Evolutionary conservation across 768 basidiomycete genomes (phyloP), one percentile per base, ranked within the genome.

Genomic region (Rhodocollybia butyracea): DNA sequence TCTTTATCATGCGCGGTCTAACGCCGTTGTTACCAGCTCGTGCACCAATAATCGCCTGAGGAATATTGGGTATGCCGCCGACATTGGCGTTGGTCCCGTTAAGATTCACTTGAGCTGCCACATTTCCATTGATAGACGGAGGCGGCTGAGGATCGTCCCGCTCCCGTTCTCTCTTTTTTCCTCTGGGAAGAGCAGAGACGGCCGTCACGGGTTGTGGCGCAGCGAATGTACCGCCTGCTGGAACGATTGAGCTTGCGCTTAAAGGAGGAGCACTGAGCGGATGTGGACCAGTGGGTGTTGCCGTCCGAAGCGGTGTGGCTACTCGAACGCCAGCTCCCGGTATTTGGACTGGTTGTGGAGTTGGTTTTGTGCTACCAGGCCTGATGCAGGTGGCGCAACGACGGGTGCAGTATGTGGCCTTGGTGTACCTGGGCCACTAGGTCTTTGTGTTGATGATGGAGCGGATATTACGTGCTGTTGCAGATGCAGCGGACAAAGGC

Each of bases 1-100:
- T 90, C 78, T 91, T 91, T 19, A 50, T 50, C 31, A 34, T 31
- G 22, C 88, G 76, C 27, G 88, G 86, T 54, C 84, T 75, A 13
- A 77, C 79, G 43, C 76, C 80, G 7, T 74, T 76, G 34, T 73
- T 75, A 17, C 86, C 87, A 10, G 85, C 82, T 61, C 82, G 82
- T 26, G 84, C 78, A 60, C 78, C 78, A 15, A 81, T 62, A 15
- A 77, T 66, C 31, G 70, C 60, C 57, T 65, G 70, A 40, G 74
- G 64, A 48, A 70, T 27, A 27, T 53, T 53, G 26, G 41, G 4
- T 42, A 27, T 41, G 11, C 27, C 15, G 19, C 39, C 36, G 19
- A 27, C 15, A 13, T 24, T 24, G 22, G 34, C 34, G 5, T 19
- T 3, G 42, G 3, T 42, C 12, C 51, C 39, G 30, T 19, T 53